Percentiles rank a stretch among this genome's conserved stretches.
Conservation (phyloP, 768 basidiomycete genomes). For the Galerina marginata region DNA sequence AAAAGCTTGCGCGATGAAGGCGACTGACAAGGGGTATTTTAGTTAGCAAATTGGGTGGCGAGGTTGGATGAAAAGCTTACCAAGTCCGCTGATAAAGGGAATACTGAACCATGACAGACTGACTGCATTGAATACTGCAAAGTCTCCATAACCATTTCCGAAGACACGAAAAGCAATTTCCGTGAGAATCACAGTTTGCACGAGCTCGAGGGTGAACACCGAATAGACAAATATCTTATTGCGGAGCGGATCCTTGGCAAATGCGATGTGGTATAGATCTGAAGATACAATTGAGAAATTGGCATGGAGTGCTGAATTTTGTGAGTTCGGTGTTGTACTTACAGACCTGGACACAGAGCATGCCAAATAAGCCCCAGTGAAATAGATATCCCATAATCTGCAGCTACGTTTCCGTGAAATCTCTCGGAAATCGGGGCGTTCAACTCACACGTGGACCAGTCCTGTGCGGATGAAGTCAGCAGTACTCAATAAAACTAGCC, state of each 20-base stretch:
- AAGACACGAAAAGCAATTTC: conserved; percentile 11
- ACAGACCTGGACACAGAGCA: conserved; percentile 16
- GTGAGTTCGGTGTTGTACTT: background rate
- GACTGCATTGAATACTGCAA: conserved; percentile 4
- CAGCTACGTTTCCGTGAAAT: background rate
- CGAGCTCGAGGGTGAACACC: conserved; percentile 7
- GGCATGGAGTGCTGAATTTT: background rate
- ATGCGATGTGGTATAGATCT: conserved; percentile 15
- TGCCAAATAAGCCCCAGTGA: conserved; percentile 15
- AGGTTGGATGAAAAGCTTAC: background rate
- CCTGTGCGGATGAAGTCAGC: background rate
- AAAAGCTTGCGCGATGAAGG: conserved; percentile 11
- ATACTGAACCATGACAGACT: conserved; percentile 10
- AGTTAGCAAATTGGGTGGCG: background rate
- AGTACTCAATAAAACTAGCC: background rate
- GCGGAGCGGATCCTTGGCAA: conserved; percentile 12
- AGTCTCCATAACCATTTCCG: conserved; percentile 12
- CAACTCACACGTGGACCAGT: conserved; percentile 1
- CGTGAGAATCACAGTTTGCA: conserved; percentile 14
- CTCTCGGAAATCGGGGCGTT: no score
- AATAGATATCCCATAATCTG: conserved; percentile 17
- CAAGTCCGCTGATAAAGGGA: conserved; percentile 12
- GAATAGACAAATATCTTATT: conserved; percentile 13
- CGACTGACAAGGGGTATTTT: background rate
- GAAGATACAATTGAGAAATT: background rate